phyloP scores from a whole-genome alignment of 495 filamentous ascomycete genomes.

The Jackrogersella multiformis region DNA sequence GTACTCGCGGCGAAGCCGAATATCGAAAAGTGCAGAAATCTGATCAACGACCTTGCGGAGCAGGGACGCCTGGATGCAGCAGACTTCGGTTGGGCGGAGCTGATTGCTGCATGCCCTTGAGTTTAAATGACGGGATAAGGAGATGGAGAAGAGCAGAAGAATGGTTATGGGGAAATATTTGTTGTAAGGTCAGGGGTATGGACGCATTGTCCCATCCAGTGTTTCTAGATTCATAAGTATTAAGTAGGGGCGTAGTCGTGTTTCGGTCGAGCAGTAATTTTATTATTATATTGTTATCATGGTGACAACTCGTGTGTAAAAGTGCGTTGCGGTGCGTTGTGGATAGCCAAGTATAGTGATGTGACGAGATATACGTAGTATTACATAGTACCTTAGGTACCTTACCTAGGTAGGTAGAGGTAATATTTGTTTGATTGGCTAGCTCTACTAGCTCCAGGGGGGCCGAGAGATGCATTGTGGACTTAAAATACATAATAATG shows the following conservation, averaged over 20 bases:
- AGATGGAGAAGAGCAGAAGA: too few species aligned
- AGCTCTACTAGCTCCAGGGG: background rate
- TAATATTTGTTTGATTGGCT: too few species aligned
- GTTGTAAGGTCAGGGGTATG: slow-evolving; percentile 1
- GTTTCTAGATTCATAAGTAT: slow-evolving; percentile 3
- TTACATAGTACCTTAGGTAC: too few species aligned
- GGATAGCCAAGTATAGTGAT: slow-evolving; percentile 16
- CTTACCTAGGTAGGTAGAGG: too few species aligned
- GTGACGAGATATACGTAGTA: slow-evolving; percentile 14
- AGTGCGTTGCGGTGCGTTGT: slow-evolving; percentile 7
- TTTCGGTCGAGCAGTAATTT: slow-evolving; percentile 13
- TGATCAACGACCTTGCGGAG: slow-evolving; percentile 51
- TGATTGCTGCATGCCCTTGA: slow-evolving; percentile 1
- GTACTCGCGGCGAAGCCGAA: slow-evolving; percentile 11
- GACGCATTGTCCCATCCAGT: background rate
- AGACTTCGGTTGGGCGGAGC: slow-evolving; percentile 20
- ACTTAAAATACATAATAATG: background rate
- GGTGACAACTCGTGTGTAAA: slow-evolving; percentile 17
- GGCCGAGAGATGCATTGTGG: background rate
- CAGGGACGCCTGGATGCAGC: slow-evolving; percentile 36
- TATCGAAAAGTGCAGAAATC: slow-evolving; percentile 42
- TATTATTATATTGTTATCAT: too few species aligned
- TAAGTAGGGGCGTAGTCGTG: background rate
- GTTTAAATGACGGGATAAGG: background rate
- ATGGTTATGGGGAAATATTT: background rate